phyloP scores from a whole-genome alignment of 2,329 filamentous ascomycete species.

The Pseudodiploospora longispora region DNA sequence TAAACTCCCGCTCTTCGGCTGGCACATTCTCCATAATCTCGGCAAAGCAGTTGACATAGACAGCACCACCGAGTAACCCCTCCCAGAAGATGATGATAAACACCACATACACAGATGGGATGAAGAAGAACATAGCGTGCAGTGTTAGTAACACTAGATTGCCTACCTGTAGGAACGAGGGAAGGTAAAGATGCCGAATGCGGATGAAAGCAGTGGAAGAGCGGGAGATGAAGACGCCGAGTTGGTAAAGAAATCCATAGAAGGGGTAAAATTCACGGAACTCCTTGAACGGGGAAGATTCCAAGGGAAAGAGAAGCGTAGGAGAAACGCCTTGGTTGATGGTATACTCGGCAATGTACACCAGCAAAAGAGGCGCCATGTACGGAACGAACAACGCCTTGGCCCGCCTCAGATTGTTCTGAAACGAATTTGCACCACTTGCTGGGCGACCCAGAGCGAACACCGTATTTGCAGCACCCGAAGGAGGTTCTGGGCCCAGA shows the following conservation, averaged over 20 bases:
- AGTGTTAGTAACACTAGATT: constrained; percentile 68
- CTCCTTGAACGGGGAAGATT: constrained; percentile 66
- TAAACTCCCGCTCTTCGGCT: constrained; percentile 77
- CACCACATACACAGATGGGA: constrained; percentile 79
- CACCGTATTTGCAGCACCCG: constrained; percentile 10
- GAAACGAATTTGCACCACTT: constrained; percentile 27
- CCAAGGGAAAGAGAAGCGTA: constrained; percentile 77
- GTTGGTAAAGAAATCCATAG: constrained; percentile 90
- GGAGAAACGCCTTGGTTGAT: constrained; percentile 94
- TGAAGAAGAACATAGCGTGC: constrained; percentile 72
- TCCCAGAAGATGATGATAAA: constrained; percentile 90
- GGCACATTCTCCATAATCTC: constrained; percentile 82
- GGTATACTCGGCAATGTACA: constrained; percentile 94
- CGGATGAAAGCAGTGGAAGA: constrained; percentile 84
- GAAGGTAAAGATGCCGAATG: constrained; percentile 71
- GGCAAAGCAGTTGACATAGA: constrained; percentile 94
- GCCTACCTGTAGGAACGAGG: constrained; percentile 70
- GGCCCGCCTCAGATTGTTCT: constrained; percentile 55
- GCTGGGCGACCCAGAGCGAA: constrained; percentile 17
- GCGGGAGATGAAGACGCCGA: constrained; percentile 89
- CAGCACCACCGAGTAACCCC: constrained; percentile 78
- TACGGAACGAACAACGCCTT: constrained; percentile 64
- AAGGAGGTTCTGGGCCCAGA: constrained; percentile 34
- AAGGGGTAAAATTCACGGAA: constrained; percentile 89
- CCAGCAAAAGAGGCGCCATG: constrained; percentile 85